Base-by-base conservation (phyloP, 2,329 filamentous ascomycete genomes). In the Fusarium buxicola region DNA sequence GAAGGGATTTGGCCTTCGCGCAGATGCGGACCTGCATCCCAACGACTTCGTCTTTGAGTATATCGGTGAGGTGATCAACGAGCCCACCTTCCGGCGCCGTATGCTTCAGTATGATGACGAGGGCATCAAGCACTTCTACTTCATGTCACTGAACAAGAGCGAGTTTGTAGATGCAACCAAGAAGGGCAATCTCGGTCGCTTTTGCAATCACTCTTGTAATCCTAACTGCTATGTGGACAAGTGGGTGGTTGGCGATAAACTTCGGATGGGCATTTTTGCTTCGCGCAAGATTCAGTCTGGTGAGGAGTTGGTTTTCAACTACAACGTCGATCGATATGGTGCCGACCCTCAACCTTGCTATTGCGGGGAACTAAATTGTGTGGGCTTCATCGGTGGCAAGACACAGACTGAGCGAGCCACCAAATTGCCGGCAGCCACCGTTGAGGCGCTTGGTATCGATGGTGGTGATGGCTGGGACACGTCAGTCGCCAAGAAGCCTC, bases 151-250 rank as follows among this genome's bases (percentile, higher is more conserved):
- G 61, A 96, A 88, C 73, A 96, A 96, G 76, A 92, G 89, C 72
- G 95, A 98, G 76, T 99, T 98, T 73, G 93, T 99, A 57, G 95
- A 99, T 78, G 95, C 95, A 18, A 99, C 95, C 9, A 96, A 95
- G 75, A 96, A 92, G 75, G 95, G 95, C 46, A 98, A 98, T 69
- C 85, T 99, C 7, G 95, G 94, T 47, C 89, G 95, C 27, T 99
- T 99, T 74, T 99, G 95, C 85, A 99, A 99, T 73, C 95, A 99
- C 76, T 98, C 95, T 8, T 99, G 95, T 84, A 97, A 95, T 75
- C 95, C 95, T 15, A 99, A 99, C 74, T 98, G 94, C 79, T 98
- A 96, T 77, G 94, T 99, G 64, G 95, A 99, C 83, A 99, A 99
- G 80, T 99, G 95, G 95, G 94, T 98, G 57, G 93, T 99, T 30